phyloP scores from a whole-genome alignment of 495 filamentous ascomycete species.

The Trichoderma gamsii region DNA sequence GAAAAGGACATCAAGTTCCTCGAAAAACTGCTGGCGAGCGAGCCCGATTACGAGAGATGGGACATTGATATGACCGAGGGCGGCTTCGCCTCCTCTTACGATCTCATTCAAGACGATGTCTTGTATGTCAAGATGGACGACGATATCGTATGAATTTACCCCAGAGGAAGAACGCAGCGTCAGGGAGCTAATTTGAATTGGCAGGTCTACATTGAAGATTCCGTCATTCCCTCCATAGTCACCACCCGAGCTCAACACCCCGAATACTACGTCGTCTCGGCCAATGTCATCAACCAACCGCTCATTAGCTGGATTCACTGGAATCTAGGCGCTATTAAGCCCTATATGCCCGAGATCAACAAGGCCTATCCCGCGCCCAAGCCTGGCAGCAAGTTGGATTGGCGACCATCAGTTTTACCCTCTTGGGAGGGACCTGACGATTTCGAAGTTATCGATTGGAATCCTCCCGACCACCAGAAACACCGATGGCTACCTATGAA shows the following conservation, averaged over 20 bases:
- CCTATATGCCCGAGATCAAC: constrained; percentile 32
- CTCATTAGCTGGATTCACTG: constrained; percentile 34
- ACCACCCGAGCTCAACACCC: constrained; percentile 40
- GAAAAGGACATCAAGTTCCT: constrained; percentile 2
- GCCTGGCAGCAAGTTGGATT: background rate
- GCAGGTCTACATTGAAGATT: constrained; percentile 39
- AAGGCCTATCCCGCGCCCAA: constrained; percentile 3
- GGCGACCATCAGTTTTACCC: constrained; percentile 9
- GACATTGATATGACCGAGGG: background rate
- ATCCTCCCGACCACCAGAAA: constrained; percentile 23
- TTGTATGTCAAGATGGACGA: constrained; percentile 10
- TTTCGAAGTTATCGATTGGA: background rate
- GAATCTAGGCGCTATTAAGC: constrained; percentile 31
- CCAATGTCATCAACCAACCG: constrained; percentile 42
- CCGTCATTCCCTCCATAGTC: constrained; percentile 40
- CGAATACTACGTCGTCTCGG: constrained; percentile 36
- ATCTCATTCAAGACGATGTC: background rate
- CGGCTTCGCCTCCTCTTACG: background rate
- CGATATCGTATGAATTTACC: background rate
- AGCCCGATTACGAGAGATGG: constrained; percentile 1
- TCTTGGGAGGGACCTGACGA: background rate
- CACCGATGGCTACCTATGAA: constrained; percentile 37
- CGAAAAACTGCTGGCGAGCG: background rate
- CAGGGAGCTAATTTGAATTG: background rate
- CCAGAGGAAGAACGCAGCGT: background rate